Percentiles rank a stretch among this genome's conserved stretches.
These are phyloP conservation scores for Penicillium sp. DNA, from an alignment of 2,329 filamentous ascomycete genomes.

Conservation along the genomic window DNA sequence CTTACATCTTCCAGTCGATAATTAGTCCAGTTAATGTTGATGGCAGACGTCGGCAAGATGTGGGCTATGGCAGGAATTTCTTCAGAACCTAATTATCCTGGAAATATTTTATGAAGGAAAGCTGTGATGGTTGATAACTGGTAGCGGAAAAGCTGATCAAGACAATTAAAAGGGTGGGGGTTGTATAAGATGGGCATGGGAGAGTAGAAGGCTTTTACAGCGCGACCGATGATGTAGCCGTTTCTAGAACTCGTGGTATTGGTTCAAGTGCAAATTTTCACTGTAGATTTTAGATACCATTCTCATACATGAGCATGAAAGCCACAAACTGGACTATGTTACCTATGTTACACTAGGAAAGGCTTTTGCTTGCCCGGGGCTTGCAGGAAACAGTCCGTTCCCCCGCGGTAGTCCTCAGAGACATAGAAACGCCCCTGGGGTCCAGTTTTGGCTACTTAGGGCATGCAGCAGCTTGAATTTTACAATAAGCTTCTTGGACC, in stretches of 20 bases:
- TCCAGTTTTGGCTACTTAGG: neutral
- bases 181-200: neutral
- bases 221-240: neutral
- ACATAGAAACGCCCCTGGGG: neutral
- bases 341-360: neutral
- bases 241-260: neutral
- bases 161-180: too few relatives aligned
- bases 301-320: neutral
- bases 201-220: neutral
- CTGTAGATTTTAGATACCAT: neutral
- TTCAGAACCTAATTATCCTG: neutral
- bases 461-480: constrained; percentile 19
- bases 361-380: neutral
- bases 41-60: neutral
- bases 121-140: too few relatives aligned
- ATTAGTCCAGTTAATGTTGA: neutral
- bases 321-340: neutral
- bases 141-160: neutral
- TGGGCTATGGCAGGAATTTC: neutral
- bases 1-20: neutral
- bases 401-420: neutral
- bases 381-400: neutral
- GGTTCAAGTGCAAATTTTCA: neutral
- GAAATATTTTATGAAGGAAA: neutral
- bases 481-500: constrained; percentile 46